These are phyloP conservation scores for Acanthamoeba healyi DNA, from an alignment of 208 protist genomes.

Conservation along the genomic window DNA sequence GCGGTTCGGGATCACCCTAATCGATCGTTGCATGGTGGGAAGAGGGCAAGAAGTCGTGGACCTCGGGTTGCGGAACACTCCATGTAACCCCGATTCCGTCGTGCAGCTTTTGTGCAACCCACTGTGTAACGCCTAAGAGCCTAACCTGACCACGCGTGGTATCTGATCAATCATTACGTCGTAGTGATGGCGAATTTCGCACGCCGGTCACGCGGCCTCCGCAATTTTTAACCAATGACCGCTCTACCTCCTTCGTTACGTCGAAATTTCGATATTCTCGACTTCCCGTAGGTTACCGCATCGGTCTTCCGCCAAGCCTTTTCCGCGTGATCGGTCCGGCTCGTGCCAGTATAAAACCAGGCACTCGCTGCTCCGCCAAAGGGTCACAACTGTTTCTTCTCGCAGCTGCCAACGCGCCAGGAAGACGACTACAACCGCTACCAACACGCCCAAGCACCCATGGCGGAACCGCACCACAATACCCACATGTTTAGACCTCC, in stretches of 20 bases:
- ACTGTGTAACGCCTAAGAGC: background rate
- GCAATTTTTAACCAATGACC: background rate
- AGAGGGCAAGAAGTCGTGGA: too few relatives aligned
- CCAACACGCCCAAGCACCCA: background rate
- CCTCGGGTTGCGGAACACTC: conserved; percentile 1
- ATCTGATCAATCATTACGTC: background rate
- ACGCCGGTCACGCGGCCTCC: background rate
- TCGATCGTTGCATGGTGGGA: too few relatives aligned
- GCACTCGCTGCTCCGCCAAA: too few relatives aligned
- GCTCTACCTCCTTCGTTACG: background rate
- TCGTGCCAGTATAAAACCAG: background rate
- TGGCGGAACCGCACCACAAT: conserved; percentile 23
- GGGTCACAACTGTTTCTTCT: background rate
- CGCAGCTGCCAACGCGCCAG: background rate
- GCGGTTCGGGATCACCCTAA: too few relatives aligned
- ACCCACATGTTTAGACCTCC: too few relatives aligned
- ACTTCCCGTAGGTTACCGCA: too few relatives aligned
- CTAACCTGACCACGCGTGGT: background rate
- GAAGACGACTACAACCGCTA: background rate
- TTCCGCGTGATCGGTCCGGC: background rate
- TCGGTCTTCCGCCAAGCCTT: background rate
- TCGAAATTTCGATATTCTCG: background rate
- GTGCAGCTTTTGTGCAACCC: conserved; percentile 1
- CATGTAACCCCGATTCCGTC: background rate
- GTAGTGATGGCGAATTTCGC: background rate